These are phyloP conservation scores for Lepiota brunneoincarnata DNA, from an alignment of 768 basidiomycete genomes.

Conservation along the genomic window DNA sequence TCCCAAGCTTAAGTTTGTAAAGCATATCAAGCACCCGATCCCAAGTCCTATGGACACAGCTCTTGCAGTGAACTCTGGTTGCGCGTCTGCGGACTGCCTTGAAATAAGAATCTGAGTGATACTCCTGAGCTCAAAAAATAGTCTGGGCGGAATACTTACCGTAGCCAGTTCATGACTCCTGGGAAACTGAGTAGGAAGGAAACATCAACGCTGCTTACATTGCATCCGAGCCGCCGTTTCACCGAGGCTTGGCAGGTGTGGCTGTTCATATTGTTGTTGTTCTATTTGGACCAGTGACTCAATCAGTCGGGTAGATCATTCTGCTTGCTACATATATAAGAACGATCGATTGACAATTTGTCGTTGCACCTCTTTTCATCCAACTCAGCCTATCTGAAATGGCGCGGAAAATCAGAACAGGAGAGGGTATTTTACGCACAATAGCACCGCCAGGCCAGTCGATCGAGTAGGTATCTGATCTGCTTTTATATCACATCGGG, in stretches of 20 bases:
- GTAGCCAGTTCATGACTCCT: slow-evolving; percentile 19
- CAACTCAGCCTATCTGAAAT: slow-evolving; percentile 24
- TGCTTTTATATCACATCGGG: slow-evolving; percentile 11
- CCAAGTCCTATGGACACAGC: slow-evolving; percentile 77
- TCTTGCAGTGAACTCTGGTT: slow-evolving; percentile 41
- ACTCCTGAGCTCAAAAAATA: neutral
- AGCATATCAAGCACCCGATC: slow-evolving; percentile 86
- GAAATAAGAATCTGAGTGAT: neutral
- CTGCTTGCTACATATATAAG: no score
- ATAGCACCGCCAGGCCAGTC: slow-evolving; percentile 51
- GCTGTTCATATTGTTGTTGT: no score
- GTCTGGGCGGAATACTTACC: slow-evolving; percentile 13
- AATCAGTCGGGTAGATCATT: no score
- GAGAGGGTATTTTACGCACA: slow-evolving; percentile 45
- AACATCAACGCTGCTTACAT: no score
- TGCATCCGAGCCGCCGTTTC: no score
- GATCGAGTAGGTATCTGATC: slow-evolving; percentile 39
- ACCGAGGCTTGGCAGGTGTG: no score
- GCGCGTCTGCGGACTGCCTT: slow-evolving; percentile 19
- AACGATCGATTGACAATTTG: no score
- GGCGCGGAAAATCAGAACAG: slow-evolving; percentile 53
- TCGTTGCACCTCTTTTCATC: no score
- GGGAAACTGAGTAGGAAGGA: no score
- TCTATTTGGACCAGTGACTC: no score
- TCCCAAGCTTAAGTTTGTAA: slow-evolving; percentile 89